phyloP scores from a whole-genome alignment of 768 basidiomycete species.

The Termitomyces sp. region DNA sequence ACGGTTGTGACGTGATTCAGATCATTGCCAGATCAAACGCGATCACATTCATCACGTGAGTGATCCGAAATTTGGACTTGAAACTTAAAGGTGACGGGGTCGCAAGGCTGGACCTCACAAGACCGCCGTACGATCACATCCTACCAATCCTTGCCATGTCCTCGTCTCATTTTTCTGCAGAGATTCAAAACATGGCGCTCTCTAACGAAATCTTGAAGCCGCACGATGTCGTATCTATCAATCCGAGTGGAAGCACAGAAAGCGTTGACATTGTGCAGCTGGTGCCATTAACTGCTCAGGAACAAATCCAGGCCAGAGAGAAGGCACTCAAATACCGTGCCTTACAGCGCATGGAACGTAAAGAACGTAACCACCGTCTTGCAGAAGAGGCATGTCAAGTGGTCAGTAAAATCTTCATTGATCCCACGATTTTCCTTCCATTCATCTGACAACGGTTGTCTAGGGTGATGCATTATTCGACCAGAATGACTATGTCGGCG shows the following conservation, averaged over 20 bases:
- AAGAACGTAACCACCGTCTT: constrained; percentile 11
- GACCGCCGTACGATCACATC: neutral
- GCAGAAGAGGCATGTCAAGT: constrained; percentile 13
- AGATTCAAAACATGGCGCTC: neutral
- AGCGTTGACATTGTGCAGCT: constrained; percentile 10
- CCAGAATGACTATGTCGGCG: constrained; percentile 24
- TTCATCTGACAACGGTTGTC: neutral
- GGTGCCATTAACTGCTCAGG: constrained; percentile 4
- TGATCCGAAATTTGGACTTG: constrained; percentile 8
- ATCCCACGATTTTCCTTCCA: neutral
- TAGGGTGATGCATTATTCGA: constrained; percentile 30
- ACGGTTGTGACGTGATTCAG: neutral
- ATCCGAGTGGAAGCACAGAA: constrained; percentile 3
- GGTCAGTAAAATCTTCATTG: constrained; percentile 4
- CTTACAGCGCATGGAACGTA: constrained; percentile 10
- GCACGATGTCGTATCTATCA: neutral
- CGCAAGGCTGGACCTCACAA: neutral
- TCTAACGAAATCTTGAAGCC: constrained; percentile 1
- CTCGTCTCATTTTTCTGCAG: neutral
- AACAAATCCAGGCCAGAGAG: constrained; percentile 7
- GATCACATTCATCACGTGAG: constrained; percentile 5
- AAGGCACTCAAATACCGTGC: constrained; percentile 9
- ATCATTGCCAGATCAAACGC: neutral
- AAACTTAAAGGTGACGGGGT: neutral
- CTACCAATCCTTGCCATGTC: neutral